phyloP scores from a whole-genome alignment of 1,284 basidiomycete species.

The Marasmius tenuissimus region DNA sequence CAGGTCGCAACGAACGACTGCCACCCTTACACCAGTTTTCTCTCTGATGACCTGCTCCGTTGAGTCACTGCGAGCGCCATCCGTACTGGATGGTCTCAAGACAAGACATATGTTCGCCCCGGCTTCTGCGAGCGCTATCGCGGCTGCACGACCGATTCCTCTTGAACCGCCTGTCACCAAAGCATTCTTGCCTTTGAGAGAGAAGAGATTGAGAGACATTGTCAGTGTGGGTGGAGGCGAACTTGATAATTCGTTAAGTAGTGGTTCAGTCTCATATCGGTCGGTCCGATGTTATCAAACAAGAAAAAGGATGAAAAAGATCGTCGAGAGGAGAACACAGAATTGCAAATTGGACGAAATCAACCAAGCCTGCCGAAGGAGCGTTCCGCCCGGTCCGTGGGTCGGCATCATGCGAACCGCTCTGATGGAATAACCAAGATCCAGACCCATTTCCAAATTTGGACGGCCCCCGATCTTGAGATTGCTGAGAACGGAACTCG shows the following conservation, averaged over 20 bases:
- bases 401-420: too few relatives aligned
- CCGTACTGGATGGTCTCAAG: constrained; percentile 45
- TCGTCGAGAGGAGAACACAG: too few relatives aligned
- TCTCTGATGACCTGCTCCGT: not conserved
- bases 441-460: not conserved
- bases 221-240: constrained; percentile 21
- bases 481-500: not conserved
- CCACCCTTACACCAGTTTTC: not conserved
- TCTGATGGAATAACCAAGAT: not conserved
- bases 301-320: not conserved
- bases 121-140: constrained; percentile 68
- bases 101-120: constrained; percentile 85
- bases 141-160: constrained; percentile 36
- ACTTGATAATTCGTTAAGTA: not conserved
- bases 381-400: too few relatives aligned
- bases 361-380: too few relatives aligned
- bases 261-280: not conserved
- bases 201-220: constrained; percentile 53
- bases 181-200: constrained; percentile 56
- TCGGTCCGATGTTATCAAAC: not conserved
- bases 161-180: constrained; percentile 73
- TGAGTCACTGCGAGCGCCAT: not conserved
- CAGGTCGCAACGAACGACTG: constrained; percentile 21
- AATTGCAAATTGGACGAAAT: not conserved
- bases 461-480: not conserved